Base-by-base conservation (phyloP, 1,139 yeast genomes). In the Suhomyces anneliseae region DNA sequence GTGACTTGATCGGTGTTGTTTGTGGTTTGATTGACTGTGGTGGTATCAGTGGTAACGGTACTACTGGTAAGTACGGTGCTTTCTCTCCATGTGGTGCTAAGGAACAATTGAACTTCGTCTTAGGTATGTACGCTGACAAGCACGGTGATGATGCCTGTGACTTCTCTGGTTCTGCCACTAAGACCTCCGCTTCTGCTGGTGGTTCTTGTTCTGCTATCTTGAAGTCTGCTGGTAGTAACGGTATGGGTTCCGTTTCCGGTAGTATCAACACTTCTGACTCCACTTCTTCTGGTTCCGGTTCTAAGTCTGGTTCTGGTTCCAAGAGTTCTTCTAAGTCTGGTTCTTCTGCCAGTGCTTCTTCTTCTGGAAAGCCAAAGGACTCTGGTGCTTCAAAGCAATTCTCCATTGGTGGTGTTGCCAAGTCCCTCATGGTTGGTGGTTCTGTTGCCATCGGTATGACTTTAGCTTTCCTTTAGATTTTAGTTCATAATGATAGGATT, bases 1-100 rank as follows among this genome's bases (percentile, higher is more conserved):
- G 74, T 44, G 79, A 76, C 47, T 70, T 84, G 60, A 85, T 76
- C 61, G 68, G 74, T 49, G 65, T 64, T 54, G 74, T 84, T 44
- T 85, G 90, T 68, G 74, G 69, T 42, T 52, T 66, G 43, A 66
- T 81, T 49, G 70, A 66, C 59, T 74, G 80, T 62, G 66, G 68
- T 45, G 88, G 84, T 58, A 83, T 86, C 54, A 59, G 62, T 44
- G 76, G 75, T 47, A 81, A 85, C 66, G 90, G 86, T 65, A 72
- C 81, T 47, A 61, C 75, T 36, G 68, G 68, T 47, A 37, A 43
- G 8, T 63, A 63, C 52, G 67, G 67, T 48, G 59, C 62, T 9
- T 60, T 51, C 56, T 63, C 66, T 9, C 56, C 56, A 38, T 63
- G 67, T 53, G 66, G 74, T 45, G 70, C 78, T 55, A 74, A 79